These are phyloP conservation scores for Zhuliangozyma parablackwelliae DNA, from an alignment of 1,139 yeast genomes.

Conservation along the genomic window DNA sequence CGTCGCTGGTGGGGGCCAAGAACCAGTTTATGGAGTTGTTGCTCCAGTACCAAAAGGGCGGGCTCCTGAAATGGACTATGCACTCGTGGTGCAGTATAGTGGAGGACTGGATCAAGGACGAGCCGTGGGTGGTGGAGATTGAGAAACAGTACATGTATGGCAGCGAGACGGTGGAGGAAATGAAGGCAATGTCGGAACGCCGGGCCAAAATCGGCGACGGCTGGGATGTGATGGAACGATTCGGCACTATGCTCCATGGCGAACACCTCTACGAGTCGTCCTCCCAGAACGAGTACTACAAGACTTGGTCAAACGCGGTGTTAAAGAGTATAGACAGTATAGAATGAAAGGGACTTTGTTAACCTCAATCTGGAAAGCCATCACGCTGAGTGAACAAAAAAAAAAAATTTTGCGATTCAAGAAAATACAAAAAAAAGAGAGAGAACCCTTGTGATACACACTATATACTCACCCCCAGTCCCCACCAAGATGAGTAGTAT, in stretches of 20 bases:
- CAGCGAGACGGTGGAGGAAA: slow-evolving; percentile 17
- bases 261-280: slow-evolving; percentile 24
- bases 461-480: too few species aligned
- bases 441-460: too few species aligned
- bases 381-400: too few species aligned
- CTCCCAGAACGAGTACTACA: slow-evolving; percentile 27
- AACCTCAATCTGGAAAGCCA: too few species aligned
- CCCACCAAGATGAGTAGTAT: slow-evolving; percentile 7
- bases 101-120: slow-evolving; percentile 48
- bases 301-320: slow-evolving; percentile 24
- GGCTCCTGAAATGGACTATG: slow-evolving; percentile 42
- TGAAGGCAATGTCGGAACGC: slow-evolving; percentile 17
- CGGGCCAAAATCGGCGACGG: slow-evolving; percentile 30
- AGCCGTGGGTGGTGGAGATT: slow-evolving; percentile 49
- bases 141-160: slow-evolving; percentile 38
- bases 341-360: too few species aligned
- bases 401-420: too few species aligned
- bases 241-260: slow-evolving; percentile 38
- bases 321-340: slow-evolving; percentile 1
- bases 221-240: slow-evolving; percentile 24
- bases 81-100: slow-evolving; percentile 50
- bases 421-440: too few species aligned
- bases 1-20: slow-evolving; percentile 45
- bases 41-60: slow-evolving; percentile 52
- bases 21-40: slow-evolving; percentile 46